Evolutionary conservation across 768 basidiomycete species (phyloP), one percentile per base, ranked within the genome.

Genomic region (Pleurotus citrinopileatus): DNA sequence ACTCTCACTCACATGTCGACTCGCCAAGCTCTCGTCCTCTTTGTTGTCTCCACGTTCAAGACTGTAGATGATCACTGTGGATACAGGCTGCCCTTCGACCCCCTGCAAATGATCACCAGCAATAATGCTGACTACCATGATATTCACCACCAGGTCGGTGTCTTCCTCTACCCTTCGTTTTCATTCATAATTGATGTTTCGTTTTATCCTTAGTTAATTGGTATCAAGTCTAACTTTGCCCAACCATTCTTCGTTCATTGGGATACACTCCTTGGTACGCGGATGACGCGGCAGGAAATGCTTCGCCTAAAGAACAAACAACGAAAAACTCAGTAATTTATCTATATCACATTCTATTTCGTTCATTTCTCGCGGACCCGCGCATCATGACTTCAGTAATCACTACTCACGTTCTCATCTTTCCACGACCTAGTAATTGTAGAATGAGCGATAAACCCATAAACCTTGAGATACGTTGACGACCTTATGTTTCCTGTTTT

Each of bases 61-160:
- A 96, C 95, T 1, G 92, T 97, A 44, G 94, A 97, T 61, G 94
- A 96, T 65, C 95, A 97, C 66, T 96, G 93, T 56, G 95, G 94
- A 2, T 98, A 96, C 66, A 76, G 68, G 26, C 69, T 98, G 10
- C 93, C 94, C 42, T 96, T 87, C 71, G 97, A 99, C 63, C 97
- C 95, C 0, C 70, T 94, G 23, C 96, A 98, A 68, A 63, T 91
- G 63, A 58, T 98, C 53, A 90, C 86, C 46, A 72, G 77, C 3
- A 99, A 99, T 67, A 97, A 93, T 66, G 89, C 94, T 1, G 92
- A 96, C 69, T 99, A 96, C 69, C 96, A 98, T 67, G 96, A 98
- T 68, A 97, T 98, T 56, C 96, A 98, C 64, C 96, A 98, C 68
- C 94, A 95, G 78, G 90, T 88, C 62, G 70, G 72, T 60, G 20